Conservation (phyloP, 2,329 filamentous ascomycete species). For the Beauveria bassiana region DNA sequence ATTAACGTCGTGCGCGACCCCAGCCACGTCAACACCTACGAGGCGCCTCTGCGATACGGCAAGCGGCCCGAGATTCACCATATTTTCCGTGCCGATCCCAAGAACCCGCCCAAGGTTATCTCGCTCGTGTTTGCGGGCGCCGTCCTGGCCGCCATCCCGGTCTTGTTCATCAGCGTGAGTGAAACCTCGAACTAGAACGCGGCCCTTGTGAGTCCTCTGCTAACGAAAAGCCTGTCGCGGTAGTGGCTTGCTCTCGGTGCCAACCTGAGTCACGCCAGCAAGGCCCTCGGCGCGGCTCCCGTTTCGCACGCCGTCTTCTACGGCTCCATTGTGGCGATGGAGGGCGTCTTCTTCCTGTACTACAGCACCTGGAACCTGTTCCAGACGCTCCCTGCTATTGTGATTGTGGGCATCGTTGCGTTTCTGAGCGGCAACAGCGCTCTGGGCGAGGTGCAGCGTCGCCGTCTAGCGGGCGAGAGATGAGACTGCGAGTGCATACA, state of each 20-base stretch:
- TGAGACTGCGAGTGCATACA: conserved; percentile 20
- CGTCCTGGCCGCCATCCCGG: conserved; percentile 65
- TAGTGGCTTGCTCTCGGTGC: conserved; percentile 78
- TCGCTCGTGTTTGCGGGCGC: conserved; percentile 69
- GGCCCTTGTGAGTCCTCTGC: background rate
- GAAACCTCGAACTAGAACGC: background rate
- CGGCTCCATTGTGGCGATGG: conserved; percentile 78
- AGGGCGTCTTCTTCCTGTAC: conserved; percentile 90
- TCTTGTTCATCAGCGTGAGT: conserved; percentile 62
- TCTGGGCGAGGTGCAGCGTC: conserved; percentile 83
- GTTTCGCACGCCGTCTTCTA: conserved; percentile 79
- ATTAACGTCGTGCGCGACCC: conserved; percentile 59
- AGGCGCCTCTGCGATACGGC: conserved; percentile 72
- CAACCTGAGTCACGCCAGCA: conserved; percentile 70
- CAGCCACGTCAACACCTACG: conserved; percentile 49
- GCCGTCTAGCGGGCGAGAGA: conserved; percentile 68
- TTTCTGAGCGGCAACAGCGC: conserved; percentile 87
- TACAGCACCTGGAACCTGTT: conserved; percentile 90
- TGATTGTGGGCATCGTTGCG: conserved; percentile 59
- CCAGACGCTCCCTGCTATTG: conserved; percentile 70
- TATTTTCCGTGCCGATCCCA: conserved; percentile 73
- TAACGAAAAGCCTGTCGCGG: background rate
- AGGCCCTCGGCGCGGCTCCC: conserved; percentile 69
- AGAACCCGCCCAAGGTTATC: conserved; percentile 72
- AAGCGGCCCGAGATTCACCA: conserved; percentile 82